A percentile compares a stretch with the other conserved stretches of the same genome.
Conservation (phyloP, 2,329 filamentous ascomycete species). For the Microdochium bolleyi region DNA sequence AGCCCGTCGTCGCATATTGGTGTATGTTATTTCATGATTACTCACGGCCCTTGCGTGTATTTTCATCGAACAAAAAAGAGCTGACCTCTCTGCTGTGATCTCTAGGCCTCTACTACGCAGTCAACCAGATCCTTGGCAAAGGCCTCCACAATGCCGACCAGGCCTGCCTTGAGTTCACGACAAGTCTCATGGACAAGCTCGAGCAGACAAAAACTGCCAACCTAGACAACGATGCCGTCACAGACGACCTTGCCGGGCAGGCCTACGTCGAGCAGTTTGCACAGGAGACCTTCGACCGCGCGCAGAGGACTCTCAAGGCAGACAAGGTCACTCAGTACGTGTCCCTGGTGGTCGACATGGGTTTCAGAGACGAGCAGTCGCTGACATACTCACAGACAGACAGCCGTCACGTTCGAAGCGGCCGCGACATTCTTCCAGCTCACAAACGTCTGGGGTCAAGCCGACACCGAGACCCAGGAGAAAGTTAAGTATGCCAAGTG, state of each 20-base stretch:
- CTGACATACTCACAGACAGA: conserved; percentile 52
- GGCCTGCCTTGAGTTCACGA: conserved; percentile 75
- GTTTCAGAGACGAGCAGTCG: background rate
- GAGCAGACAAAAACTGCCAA: conserved; percentile 74
- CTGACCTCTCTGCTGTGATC: conserved; percentile 4
- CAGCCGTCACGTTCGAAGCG: conserved; percentile 87
- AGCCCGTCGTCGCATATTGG: conserved; percentile 91
- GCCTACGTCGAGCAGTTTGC: conserved; percentile 94
- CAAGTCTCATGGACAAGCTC: conserved; percentile 80
- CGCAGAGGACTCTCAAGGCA: conserved; percentile 72
- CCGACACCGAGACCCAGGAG: conserved; percentile 66
- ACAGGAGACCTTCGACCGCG: conserved; percentile 76
- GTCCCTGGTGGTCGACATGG: background rate
- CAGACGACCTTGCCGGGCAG: conserved; percentile 78
- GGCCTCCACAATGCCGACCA: conserved; percentile 71
- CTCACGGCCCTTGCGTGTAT: conserved; percentile 7
- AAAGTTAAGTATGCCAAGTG: conserved; percentile 98
- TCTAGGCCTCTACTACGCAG: conserved; percentile 80
- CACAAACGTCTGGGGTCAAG: conserved; percentile 70
- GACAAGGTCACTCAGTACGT: conserved; percentile 73
- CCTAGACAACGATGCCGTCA: conserved; percentile 71
- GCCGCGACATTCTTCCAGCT: conserved; percentile 89
- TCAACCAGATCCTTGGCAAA: conserved; percentile 81
- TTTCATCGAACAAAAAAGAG: conserved; percentile 1
- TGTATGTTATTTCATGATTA: conserved; percentile 48